Evolutionary conservation across 805 yeast species (phyloP), one percentile per base, ranked within the genome.

Genomic region (Torulaspora delbrueckii): DNA sequence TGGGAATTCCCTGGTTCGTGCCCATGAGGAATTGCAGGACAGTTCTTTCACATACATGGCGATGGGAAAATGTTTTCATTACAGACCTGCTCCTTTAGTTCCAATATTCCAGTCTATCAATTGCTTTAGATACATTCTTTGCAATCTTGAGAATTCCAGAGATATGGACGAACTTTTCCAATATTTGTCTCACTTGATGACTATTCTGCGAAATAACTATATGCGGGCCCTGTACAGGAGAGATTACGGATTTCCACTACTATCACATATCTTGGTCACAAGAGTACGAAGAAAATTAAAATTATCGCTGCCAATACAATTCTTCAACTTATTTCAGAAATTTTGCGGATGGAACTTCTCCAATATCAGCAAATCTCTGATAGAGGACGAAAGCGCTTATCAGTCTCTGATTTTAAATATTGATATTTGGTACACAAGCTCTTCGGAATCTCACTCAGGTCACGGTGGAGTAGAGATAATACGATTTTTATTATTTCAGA

Each of bases 331-430:
- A 2, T 63, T 84, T 16, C 58, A 83, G 6, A 66, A 60, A 4
- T 76, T 71, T 57, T 71, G 76, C 36, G 95, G 93, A 0, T 81
- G 78, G 60, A 71, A 79, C 51, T 69, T 68, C 28, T 47, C 56
- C 1, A 66, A 75, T 28, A 79, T 84, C 0, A 63, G 68, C 27
- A 78, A 79, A 6, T 81, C 91, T 0, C 59, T 82, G 2, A 68
- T 87, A 1, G 65, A 69, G 6, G 81, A 84, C 52, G 71, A 76
- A 0, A 48, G 65, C 2, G 84, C 83, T 0, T 88, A 83, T 57
- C 72, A 77, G 28, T 63, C 71, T 1, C 59, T 87, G 36, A 70
- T 85, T 31, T 70, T 81, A 14, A 89, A 86, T 50, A 73, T 84
- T 50, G 84, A 79, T 44, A 67, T 78, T 16, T 82, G 86, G 78